Evolutionary conservation across 2,329 filamentous ascomycete species (phyloP), one percentile per base, ranked within the genome.

Genomic region (Aspergillus quadricinctus): DNA sequence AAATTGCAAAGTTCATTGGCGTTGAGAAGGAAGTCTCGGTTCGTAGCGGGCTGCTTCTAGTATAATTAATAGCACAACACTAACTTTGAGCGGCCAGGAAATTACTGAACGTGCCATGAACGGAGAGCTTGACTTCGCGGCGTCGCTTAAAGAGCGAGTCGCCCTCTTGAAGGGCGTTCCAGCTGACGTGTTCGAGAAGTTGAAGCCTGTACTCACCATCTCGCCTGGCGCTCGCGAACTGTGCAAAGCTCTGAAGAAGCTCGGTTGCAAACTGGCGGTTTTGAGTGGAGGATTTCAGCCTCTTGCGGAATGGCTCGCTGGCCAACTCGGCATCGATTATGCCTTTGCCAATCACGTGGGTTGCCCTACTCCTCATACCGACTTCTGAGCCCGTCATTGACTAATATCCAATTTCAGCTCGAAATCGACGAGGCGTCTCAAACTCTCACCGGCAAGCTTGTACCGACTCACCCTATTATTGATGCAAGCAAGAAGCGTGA

Each of bases 91-190:
- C 9, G 43, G 14, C 37, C 46, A 79, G 77, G 82, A 88, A 66
- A 97, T 99, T 64, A 99, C 94, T 0, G 88, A 88, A 57, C 88
- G 92, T 35, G 93, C 94, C 37, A 99, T 99, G 94, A 87, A 93
- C 64, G 94, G 94, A 58, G 92, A 97, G 77, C 81, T 97, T 37
- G 92, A 97, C 72, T 99, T 99, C 65, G 87, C 92, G 52, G 83
- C 84, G 0, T 92, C 89, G 0, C 86, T 99, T 68, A 85, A 87
- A 56, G 90, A 89, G 71, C 84, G 94, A 21, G 91, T 95, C 28
- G 82, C 82, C 43, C 80, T 97, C 46, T 83, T 99, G 43, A 88
- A 88, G 65, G 93, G 92, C 31, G 85, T 97, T 7, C 85, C 89
- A 0, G 86, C 83, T 9, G 84, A 84, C 55, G 87, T 97, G 17